Percentiles rank a stretch among this genome's conserved stretches.
These are phyloP conservation scores for Cladophialophora exuberans DNA, from an alignment of 2,329 filamentous ascomycete genomes.

Conservation along the genomic window DNA sequence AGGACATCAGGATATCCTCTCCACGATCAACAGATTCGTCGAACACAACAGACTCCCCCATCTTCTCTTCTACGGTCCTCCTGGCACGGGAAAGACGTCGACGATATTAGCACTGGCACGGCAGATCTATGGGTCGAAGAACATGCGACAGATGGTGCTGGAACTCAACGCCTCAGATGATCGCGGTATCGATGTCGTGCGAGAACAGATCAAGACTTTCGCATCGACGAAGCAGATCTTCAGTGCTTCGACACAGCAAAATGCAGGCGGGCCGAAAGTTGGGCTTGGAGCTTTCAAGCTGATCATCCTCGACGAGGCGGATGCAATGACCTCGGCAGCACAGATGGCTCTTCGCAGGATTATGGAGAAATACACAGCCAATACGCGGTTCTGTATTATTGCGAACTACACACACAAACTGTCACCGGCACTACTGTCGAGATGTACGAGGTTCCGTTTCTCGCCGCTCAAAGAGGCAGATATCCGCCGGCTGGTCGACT, in stretches of 20 bases:
- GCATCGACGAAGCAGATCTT: constrained; percentile 93
- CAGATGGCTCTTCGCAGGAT: constrained; percentile 97
- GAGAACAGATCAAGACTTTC: constrained; percentile 99
- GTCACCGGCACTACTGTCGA: constrained; percentile 84
- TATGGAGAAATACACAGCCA: constrained; percentile 99
- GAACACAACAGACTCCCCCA: constrained; percentile 93
- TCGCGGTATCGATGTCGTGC: constrained; percentile 94
- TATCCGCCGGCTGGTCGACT: constrained; percentile 82
- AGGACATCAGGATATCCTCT: constrained; percentile 94
- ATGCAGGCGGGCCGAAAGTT: constrained; percentile 47
- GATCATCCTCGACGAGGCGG: constrained; percentile 97
- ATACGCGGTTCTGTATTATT: constrained; percentile 97
- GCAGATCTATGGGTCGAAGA: constrained; percentile 86
- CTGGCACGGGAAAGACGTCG: constrained; percentile 96
- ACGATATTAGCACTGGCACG: constrained; percentile 92
- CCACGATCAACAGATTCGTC: constrained; percentile 97
- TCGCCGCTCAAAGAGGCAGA: constrained; percentile 88
- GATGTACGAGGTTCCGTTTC: constrained; percentile 94
- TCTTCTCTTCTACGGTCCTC: constrained; percentile 93
- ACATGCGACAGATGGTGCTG: constrained; percentile 97
- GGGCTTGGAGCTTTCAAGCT: constrained; percentile 82
- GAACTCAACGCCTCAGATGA: constrained; percentile 98
- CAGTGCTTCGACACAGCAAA: constrained; percentile 56
- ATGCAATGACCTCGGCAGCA: constrained; percentile 98
- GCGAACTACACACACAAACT: constrained; percentile 99